Conservation (phyloP, 768 basidiomycete genomes). For the Podaxis sp. region DNA sequence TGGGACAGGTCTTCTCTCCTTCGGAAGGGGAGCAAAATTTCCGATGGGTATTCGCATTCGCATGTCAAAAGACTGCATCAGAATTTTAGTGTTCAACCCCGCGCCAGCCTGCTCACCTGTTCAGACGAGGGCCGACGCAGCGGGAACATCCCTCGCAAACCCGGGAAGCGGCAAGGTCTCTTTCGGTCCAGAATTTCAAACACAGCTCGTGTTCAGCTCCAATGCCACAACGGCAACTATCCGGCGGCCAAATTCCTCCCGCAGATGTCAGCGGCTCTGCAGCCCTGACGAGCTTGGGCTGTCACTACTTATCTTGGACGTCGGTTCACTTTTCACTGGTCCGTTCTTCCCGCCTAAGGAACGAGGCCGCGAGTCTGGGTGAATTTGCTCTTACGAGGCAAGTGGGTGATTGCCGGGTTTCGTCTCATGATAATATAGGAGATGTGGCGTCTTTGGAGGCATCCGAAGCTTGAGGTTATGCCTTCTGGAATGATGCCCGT, state of each 20-base stretch:
- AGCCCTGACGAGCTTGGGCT: background rate
- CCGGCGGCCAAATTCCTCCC: conserved; percentile 4
- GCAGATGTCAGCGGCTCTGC: background rate
- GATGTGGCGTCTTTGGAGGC: conserved; percentile 6
- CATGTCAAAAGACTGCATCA: conserved; percentile 12
- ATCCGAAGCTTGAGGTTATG: conserved; percentile 10
- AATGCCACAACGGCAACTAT: conserved; percentile 5
- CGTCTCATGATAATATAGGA: conserved; percentile 7
- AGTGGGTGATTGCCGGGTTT: conserved; percentile 16
- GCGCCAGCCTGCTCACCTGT: conserved; percentile 1
- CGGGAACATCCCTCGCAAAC: background rate
- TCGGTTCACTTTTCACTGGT: background rate
- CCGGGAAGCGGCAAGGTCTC: conserved; percentile 1
- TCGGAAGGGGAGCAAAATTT: background rate
- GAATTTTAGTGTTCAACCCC: background rate
- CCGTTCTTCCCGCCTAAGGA: background rate
- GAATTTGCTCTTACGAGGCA: conserved; percentile 10
- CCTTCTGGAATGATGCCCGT: conserved; percentile 13
- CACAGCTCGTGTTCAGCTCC: conserved; percentile 14
- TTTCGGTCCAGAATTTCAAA: conserved; percentile 8
- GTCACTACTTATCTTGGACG: conserved; percentile 7
- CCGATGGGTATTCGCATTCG: background rate
- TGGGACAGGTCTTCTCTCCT: background rate
- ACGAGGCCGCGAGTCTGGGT: conserved; percentile 3
- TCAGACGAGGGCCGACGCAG: background rate